Base-by-base conservation (phyloP, 2,329 filamentous ascomycete genomes). In the Calonectria hongkongensis region DNA sequence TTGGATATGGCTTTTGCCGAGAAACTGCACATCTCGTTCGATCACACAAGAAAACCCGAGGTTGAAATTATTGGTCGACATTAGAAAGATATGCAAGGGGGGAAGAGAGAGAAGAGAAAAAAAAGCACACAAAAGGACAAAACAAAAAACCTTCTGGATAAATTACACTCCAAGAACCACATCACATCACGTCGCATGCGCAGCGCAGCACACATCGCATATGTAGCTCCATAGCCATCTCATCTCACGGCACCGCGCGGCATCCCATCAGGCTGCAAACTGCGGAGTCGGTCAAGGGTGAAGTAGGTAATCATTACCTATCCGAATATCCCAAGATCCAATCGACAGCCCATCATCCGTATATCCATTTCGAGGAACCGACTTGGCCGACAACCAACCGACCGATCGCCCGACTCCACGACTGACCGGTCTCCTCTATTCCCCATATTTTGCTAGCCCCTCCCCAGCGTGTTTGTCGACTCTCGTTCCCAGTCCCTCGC, bases 271-370 rank as follows among this genome's bases (percentile, higher is more conserved):
- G 33, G 51, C 66, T 56, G 66, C 65, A 58, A 30, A 45, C 66
- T 68, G 66, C 39, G 50, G 50, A 68, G 56, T 63, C 45, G 33
- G 63, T 45, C 27, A 47, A 51, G n/a, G 30, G 39, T 48, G 8
- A 21, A 45, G 54, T 71, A 71, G 69, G 63, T 71, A 71, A 71
- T 67, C 33, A 71, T 71, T 71, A 71, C 69, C 69, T 64, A 71
- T 50, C 64, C 65, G 65, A 67, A 68, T 67, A 62, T 63, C 47
- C 36, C 25, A 51, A 66, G 45, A 47, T 56, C 69, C 56, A 71
- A 67, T 66, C 69, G 51, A 51, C 45, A 39, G 43, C 48, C 21
- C 45, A 30, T 21, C 39, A 21, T 43, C 62, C 45, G 33, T 62
- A 63, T 45, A 43, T 47, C 50, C 48, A 16, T 54, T 30, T 65